Conservation (phyloP, 805 yeast genomes). For the Lipomyces sp. region DNA sequence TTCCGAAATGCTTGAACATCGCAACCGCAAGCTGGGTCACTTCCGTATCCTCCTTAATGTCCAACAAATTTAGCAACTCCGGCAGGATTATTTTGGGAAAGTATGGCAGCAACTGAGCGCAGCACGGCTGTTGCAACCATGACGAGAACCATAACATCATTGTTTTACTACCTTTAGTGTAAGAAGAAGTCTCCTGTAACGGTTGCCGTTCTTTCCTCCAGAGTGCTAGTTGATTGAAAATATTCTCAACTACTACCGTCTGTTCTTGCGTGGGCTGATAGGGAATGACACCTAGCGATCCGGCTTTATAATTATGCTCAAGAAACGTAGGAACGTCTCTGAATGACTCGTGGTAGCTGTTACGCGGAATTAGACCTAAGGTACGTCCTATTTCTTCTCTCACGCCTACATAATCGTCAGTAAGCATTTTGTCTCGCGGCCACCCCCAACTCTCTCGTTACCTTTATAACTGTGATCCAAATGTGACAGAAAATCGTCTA, state of each 20-base stretch:
- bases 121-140: conserved; percentile 59
- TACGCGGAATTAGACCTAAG: conserved; percentile 54
- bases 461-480: conserved; percentile 58
- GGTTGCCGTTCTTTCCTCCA: conserved; percentile 32
- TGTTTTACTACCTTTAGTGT: conserved; percentile 68
- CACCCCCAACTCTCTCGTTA: not conserved
- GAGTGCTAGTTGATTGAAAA: conserved; percentile 52
- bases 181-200: conserved; percentile 48
- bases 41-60: conserved; percentile 80
- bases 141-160: conserved; percentile 63
- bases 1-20: conserved; percentile 54
- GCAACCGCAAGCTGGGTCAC: conserved; percentile 51
- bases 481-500: conserved; percentile 52
- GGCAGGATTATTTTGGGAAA: conserved; percentile 64
- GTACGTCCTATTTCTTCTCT: conserved; percentile 69
- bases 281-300: conserved; percentile 48
- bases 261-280: conserved; percentile 45
- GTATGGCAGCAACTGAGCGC: conserved; percentile 58
- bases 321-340: conserved; percentile 50
- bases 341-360: conserved; percentile 52
- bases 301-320: conserved; percentile 45
- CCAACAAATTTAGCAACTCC: conserved; percentile 64
- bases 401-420: conserved; percentile 55
- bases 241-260: conserved; percentile 48
- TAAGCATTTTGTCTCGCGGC: not conserved